Percentiles rank a stretch among this genome's conserved stretches.
phyloP scores from a whole-genome alignment of 1,139 yeast species.

The Zygoascus sp. region DNA sequence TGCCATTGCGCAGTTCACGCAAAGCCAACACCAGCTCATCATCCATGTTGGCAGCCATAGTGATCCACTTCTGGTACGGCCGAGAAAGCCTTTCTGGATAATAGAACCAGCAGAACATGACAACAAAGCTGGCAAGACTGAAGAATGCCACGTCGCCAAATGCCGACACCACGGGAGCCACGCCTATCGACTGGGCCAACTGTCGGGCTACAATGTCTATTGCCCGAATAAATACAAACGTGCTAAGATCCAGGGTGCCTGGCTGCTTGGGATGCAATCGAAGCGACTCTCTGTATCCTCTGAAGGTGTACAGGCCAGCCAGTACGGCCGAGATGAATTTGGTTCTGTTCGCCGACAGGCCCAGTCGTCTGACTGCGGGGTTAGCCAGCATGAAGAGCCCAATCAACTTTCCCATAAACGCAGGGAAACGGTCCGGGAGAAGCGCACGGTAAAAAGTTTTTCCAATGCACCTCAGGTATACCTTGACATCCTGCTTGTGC shows the following conservation, averaged over 20 bases:
- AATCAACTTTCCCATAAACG: slow-evolving; percentile 32
- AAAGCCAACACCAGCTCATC: slow-evolving; percentile 36
- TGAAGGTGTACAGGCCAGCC: slow-evolving; percentile 18
- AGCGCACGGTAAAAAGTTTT: slow-evolving; percentile 29
- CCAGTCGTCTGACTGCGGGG: slow-evolving; percentile 18
- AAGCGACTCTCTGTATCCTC: slow-evolving; percentile 18
- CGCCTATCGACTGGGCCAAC: slow-evolving; percentile 12
- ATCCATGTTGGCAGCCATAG: slow-evolving; percentile 42
- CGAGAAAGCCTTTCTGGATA: slow-evolving; percentile 38
- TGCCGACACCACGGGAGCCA: slow-evolving; percentile 4
- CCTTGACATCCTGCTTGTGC: slow-evolving; percentile 18
- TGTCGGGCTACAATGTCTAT: slow-evolving; percentile 23
- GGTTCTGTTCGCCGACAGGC: slow-evolving; percentile 1
- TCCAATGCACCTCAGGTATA: slow-evolving; percentile 18
- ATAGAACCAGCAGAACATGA: slow-evolving; percentile 43
- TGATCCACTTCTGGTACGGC: slow-evolving; percentile 42
- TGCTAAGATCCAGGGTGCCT: slow-evolving; percentile 27
- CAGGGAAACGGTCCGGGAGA: slow-evolving; percentile 36
- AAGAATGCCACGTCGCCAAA: slow-evolving; percentile 28
- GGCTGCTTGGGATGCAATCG: slow-evolving; percentile 14
- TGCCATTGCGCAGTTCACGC: slow-evolving; percentile 30
- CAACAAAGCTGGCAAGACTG: slow-evolving; percentile 27
- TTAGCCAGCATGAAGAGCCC: slow-evolving; percentile 38
- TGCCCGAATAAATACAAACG: slow-evolving; percentile 26
- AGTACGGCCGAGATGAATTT: slow-evolving; percentile 19